These are phyloP conservation scores for Boeremia exigua DNA, from an alignment of 2,329 filamentous ascomycete species.

Conservation along the genomic window DNA sequence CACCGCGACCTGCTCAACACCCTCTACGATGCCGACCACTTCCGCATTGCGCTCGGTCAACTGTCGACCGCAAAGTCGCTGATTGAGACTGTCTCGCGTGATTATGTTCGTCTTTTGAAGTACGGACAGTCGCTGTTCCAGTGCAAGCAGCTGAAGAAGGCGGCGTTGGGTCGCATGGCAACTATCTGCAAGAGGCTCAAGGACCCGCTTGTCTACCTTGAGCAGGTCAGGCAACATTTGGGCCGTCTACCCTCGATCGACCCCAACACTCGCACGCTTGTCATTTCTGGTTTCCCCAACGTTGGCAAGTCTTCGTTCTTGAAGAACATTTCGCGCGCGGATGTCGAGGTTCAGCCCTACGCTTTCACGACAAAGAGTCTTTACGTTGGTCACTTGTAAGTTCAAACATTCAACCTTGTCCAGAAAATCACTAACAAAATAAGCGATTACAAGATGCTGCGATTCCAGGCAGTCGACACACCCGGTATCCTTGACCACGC, in stretches of 20 bases:
- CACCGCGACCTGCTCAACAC: conserved; percentile 92
- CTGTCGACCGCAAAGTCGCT: conserved; percentile 94
- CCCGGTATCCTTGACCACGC: conserved; percentile 98
- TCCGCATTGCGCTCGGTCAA: conserved; percentile 94
- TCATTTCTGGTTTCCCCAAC: conserved; percentile 98
- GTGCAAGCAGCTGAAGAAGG: conserved; percentile 98
- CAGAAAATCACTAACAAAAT: conserved; percentile 59
- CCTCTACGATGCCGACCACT: conserved; percentile 70
- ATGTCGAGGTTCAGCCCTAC: conserved; percentile 97
- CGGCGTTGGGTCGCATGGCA: conserved; percentile 96
- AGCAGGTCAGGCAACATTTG: conserved; percentile 95
- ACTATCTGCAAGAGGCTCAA: conserved; percentile 95
- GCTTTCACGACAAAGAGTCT: conserved; percentile 98
- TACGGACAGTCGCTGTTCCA: conserved; percentile 92
- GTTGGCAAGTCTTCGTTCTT: conserved; percentile 92
- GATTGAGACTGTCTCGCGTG: conserved; percentile 93
- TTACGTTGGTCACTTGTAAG: conserved; percentile 87
- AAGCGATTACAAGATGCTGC: conserved; percentile 85
- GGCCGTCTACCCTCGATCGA: conserved; percentile 98
- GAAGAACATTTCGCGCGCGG: conserved; percentile 87
- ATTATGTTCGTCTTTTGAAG: conserved; percentile 95
- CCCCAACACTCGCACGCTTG: conserved; percentile 91
- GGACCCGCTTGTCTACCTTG: conserved; percentile 92
- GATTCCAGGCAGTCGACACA: conserved; percentile 94
- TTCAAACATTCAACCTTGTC: conserved; percentile 68